Evolutionary conservation across 768 basidiomycete species (phyloP).

Genomic region (Psilocybe sp.): DNA sequence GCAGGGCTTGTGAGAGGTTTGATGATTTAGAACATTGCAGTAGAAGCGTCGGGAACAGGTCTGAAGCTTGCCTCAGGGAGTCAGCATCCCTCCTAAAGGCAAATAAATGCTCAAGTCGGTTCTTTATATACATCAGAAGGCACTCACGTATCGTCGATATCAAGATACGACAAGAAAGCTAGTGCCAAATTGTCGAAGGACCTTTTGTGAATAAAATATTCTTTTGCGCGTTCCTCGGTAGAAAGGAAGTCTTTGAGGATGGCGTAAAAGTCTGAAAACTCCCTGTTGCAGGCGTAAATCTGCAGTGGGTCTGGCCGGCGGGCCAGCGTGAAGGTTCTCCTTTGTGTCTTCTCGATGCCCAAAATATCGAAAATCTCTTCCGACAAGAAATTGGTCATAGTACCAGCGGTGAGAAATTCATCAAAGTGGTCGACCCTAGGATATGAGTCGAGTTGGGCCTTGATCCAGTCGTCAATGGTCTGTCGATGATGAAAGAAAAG

Average conservation of each 20-base stretch:
- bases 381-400: slow-evolving; percentile 1
- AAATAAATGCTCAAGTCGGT: no score
- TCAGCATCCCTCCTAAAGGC: no score
- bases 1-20: no score
- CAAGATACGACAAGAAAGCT: no score
- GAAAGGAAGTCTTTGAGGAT: background rate
- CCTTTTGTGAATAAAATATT: slow-evolving; percentile 1
- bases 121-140: no score
- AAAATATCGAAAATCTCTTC: slow-evolving; percentile 6
- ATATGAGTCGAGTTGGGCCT: background rate
- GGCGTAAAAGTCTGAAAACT: slow-evolving; percentile 2
- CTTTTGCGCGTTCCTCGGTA: background rate
- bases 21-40: no score
- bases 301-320: slow-evolving; percentile 9
- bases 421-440: background rate
- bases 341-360: background rate
- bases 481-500: background rate
- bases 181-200: no score
- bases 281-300: slow-evolving; percentile 4
- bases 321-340: background rate
- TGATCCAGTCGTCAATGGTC: slow-evolving; percentile 4
- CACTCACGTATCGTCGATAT: no score
- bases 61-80: no score
- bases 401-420: slow-evolving; percentile 1
- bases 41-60: no score